Conservation (phyloP, 2,329 filamentous ascomycete genomes). For the Exutisphaerella laricina region DNA sequence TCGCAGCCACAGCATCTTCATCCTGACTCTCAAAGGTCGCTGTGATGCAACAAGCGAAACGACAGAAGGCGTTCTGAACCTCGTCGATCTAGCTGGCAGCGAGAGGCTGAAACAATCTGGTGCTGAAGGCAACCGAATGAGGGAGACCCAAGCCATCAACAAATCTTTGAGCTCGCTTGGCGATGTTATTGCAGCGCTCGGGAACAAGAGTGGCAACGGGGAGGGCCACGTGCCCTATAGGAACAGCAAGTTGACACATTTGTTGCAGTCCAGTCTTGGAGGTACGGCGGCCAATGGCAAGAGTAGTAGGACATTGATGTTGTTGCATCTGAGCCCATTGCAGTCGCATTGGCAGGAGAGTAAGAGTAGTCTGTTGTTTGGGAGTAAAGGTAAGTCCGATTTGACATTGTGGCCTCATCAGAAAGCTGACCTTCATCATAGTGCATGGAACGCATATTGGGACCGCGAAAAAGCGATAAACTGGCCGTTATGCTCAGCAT, state of each 20-base stretch:
- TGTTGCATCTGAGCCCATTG: constrained; percentile 93
- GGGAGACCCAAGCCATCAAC: constrained; percentile 97
- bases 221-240: constrained; percentile 76
- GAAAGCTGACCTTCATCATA: background rate
- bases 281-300: constrained; percentile 60
- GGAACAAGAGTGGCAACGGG: constrained; percentile 66
- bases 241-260: constrained; percentile 93
- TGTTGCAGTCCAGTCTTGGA: constrained; percentile 89
- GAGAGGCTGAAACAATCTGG: constrained; percentile 84
- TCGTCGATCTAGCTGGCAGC: constrained; percentile 91
- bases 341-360: constrained; percentile 90
- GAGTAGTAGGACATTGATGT: constrained; percentile 90
- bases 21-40: constrained; percentile 62
- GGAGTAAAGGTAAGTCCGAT: constrained; percentile 58
- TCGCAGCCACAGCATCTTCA: constrained; percentile 93
- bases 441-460: constrained; percentile 89
- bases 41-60: constrained; percentile 74
- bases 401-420: background rate
- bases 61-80: constrained; percentile 88
- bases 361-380: constrained; percentile 89
- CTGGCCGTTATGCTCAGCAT: background rate
- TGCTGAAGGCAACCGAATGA: constrained; percentile 78
- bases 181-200: constrained; percentile 91
- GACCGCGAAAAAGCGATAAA: constrained; percentile 59
- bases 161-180: constrained; percentile 86